A percentile compares a stretch with the other conserved stretches of the same genome.
phyloP scores from a whole-genome alignment of 768 basidiomycete genomes.

The Lactarius trivialis region DNA sequence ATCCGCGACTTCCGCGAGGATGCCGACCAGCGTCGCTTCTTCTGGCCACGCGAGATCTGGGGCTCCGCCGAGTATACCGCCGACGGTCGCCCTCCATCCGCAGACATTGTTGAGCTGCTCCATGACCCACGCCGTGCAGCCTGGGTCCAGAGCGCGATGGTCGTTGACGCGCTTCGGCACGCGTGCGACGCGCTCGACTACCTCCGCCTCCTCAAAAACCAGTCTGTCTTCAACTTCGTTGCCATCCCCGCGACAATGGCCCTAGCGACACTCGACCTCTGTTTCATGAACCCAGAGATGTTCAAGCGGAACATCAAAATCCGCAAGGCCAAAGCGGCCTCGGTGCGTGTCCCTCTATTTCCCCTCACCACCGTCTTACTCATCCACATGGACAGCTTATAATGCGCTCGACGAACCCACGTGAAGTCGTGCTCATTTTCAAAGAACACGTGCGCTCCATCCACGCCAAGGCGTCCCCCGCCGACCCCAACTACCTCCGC shows the following conservation, averaged over 20 bases:
- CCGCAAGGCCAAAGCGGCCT: conserved; percentile 82
- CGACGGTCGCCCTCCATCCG: conserved; percentile 37
- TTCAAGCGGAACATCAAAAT: conserved; percentile 91
- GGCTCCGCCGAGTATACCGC: conserved; percentile 46
- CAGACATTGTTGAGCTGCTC: conserved; percentile 60
- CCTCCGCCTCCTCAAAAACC: conserved; percentile 77
- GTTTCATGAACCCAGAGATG: conserved; percentile 90
- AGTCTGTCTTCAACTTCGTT: conserved; percentile 92
- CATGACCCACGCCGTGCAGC: conserved; percentile 58
- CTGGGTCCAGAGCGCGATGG: conserved; percentile 83
- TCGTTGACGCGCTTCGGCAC: conserved; percentile 82
- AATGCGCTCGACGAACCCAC: conserved; percentile 84
- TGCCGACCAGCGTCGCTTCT: conserved; percentile 71
- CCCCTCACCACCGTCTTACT: background rate
- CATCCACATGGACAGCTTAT: conserved; percentile 54
- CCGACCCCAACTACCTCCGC: conserved; percentile 82
- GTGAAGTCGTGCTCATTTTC: conserved; percentile 88
- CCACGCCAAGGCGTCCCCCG: conserved; percentile 68
- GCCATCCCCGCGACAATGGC: conserved; percentile 95
- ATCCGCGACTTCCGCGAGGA: conserved; percentile 95
- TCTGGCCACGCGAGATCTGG: conserved; percentile 97
- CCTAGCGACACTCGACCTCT: conserved; percentile 84
- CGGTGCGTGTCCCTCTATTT: conserved; percentile 40
- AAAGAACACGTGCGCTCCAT: conserved; percentile 74
- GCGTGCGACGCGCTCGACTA: conserved; percentile 85